These are phyloP conservation scores for Spongospora subterranea DNA, from an alignment of 208 protist species.

Conservation along the genomic window DNA sequence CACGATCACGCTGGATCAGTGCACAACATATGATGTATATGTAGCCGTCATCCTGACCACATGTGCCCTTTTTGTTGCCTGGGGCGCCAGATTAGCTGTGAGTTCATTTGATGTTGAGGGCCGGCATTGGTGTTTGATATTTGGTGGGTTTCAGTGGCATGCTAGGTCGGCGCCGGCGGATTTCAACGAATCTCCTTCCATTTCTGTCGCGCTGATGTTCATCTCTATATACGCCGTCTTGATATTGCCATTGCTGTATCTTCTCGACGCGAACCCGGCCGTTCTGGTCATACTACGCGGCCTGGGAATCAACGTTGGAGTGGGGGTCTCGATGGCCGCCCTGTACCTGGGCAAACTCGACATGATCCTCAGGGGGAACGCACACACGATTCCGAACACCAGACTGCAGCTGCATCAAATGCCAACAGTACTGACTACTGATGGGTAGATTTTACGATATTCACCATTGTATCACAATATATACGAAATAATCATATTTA, in stretches of 20 bases:
- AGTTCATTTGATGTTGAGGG: neutral
- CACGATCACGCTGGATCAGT: neutral
- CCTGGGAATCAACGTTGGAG: conserved; percentile 13
- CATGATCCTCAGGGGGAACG: neutral
- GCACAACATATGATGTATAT: neutral
- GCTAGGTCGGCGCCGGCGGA: neutral
- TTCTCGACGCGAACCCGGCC: neutral
- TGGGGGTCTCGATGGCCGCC: neutral
- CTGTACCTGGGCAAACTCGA: neutral
- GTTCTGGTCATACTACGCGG: conserved; percentile 41
- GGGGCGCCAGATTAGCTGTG: conserved; percentile 4
- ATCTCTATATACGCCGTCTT: neutral
- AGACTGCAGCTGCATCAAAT: neutral
- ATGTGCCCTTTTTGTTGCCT: neutral
- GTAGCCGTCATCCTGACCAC: neutral
- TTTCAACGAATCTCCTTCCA: conserved; percentile 2
- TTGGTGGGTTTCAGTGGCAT: neutral
- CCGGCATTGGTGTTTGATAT: too few relatives aligned
- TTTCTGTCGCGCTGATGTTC: neutral
- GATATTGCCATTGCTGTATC: conserved; percentile 10
- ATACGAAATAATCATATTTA: too few relatives aligned
- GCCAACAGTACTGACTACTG: too few relatives aligned
- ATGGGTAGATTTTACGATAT: too few relatives aligned
- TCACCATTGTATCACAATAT: too few relatives aligned
- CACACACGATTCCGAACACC: neutral